Conservation (phyloP, 495 filamentous ascomycete species). For the Xylaria grammica region DNA sequence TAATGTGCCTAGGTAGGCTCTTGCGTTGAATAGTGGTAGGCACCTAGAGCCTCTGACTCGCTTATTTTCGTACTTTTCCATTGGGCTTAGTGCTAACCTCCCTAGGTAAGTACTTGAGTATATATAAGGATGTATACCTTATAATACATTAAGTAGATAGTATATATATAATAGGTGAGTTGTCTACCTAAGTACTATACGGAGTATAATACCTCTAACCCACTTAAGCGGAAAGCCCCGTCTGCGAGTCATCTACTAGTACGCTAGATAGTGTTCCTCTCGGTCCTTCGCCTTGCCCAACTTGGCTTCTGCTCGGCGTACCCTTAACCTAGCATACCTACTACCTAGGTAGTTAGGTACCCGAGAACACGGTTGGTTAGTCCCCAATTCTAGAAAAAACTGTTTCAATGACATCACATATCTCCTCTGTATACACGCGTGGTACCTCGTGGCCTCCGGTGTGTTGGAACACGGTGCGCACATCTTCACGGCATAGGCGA, state of each 20-base stretch:
- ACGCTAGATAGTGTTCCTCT: no score
- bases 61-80: neutral
- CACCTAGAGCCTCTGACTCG: neutral
- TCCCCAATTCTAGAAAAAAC: neutral
- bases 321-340: neutral
- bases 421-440: neutral
- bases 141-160: no score
- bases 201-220: no score
- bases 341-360: no score
- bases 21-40: neutral
- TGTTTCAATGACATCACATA: neutral
- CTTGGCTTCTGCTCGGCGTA: neutral
- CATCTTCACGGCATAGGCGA: neutral
- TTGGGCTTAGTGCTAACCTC: neutral
- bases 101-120: neutral
- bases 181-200: no score
- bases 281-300: no score
- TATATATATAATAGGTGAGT: no score
- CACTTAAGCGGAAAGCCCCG: no score
- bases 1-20: no score
- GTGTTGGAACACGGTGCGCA: conserved; percentile 2
- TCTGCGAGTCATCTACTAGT: no score
- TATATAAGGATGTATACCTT: no score
- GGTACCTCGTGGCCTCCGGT: neutral
- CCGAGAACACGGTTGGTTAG: neutral